These are phyloP conservation scores for Durusdinium trenchii DNA, from an alignment of 73 alveolate species.

Conservation along the genomic window DNA sequence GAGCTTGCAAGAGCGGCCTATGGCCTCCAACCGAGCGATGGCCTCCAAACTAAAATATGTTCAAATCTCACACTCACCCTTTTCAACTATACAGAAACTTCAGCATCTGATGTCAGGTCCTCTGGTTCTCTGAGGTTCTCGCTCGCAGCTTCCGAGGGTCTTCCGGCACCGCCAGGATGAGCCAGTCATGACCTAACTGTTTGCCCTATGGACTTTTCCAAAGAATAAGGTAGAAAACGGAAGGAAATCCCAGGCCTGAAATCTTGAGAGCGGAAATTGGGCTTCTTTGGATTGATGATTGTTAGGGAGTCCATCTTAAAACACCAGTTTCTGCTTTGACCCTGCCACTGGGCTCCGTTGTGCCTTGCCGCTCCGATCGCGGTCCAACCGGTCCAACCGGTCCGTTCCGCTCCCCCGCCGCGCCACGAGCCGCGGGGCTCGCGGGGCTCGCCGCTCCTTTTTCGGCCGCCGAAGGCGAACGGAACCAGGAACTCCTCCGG, in stretches of 20 bases:
- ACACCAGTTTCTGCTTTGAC: background rate
- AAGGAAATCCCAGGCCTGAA: background rate
- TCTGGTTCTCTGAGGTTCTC: background rate
- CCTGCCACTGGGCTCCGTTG: background rate
- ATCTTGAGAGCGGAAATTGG: background rate
- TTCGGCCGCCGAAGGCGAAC: too few relatives aligned
- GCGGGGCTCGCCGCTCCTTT: too few relatives aligned
- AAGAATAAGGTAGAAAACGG: background rate
- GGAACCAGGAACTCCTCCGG: too few relatives aligned
- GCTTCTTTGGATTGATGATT: background rate
- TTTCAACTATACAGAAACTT: background rate
- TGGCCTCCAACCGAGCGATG: background rate
- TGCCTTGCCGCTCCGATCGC: too few relatives aligned
- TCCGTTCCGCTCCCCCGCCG: too few relatives aligned
- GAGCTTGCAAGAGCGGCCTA: background rate
- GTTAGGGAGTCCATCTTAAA: background rate
- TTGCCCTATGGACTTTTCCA: background rate
- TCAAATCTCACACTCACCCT: background rate
- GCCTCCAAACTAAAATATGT: background rate
- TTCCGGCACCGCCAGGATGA: constrained; percentile 46
- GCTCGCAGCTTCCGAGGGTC: constrained; percentile 68
- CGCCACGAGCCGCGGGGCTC: too few relatives aligned
- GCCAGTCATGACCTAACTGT: constrained; percentile 67
- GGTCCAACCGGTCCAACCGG: too few relatives aligned
- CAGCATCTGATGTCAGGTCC: background rate